A percentile compares a stretch with the other conserved stretches of the same genome.
Conservation (phyloP, 495 filamentous ascomycete genomes). For the Cenococcum geophilum region DNA sequence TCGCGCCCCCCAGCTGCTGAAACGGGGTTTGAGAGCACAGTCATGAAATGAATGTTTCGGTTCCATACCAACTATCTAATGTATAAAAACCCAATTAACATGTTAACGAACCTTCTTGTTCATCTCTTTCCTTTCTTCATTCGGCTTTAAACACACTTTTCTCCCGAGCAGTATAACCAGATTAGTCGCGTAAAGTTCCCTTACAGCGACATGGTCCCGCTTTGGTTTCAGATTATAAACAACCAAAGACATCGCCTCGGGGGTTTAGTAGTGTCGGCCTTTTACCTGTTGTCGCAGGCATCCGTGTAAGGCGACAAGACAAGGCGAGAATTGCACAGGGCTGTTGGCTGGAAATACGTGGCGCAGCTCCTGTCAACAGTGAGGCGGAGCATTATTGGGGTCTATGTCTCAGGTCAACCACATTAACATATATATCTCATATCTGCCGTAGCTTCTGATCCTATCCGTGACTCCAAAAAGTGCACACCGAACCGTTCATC, state of each 20-base stretch:
- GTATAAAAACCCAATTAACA: too few relatives aligned
- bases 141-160: too few relatives aligned
- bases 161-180: background rate
- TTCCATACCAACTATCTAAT: too few relatives aligned
- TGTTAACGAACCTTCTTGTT: too few relatives aligned
- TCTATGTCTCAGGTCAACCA: background rate
- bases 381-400: conserved; percentile 3
- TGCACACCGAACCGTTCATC: background rate
- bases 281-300: background rate
- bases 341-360: conserved; percentile 5
- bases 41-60: too few relatives aligned
- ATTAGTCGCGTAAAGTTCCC: background rate
- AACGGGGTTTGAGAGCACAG: too few relatives aligned
- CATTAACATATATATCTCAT: background rate
- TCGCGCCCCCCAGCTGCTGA: too few relatives aligned
- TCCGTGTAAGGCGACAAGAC: background rate
- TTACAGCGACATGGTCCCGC: background rate
- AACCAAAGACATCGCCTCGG: background rate
- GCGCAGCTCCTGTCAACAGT: conserved; percentile 3
- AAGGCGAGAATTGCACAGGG: background rate
- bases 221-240: background rate
- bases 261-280: background rate
- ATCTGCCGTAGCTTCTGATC: too few relatives aligned
- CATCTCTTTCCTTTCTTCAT: too few relatives aligned
- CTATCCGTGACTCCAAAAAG: background rate